Percentiles rank a stretch among this genome's conserved stretches.
These are phyloP conservation scores for Trichoderma erinaceum DNA, from an alignment of 495 filamentous ascomycete species.

Conservation along the genomic window DNA sequence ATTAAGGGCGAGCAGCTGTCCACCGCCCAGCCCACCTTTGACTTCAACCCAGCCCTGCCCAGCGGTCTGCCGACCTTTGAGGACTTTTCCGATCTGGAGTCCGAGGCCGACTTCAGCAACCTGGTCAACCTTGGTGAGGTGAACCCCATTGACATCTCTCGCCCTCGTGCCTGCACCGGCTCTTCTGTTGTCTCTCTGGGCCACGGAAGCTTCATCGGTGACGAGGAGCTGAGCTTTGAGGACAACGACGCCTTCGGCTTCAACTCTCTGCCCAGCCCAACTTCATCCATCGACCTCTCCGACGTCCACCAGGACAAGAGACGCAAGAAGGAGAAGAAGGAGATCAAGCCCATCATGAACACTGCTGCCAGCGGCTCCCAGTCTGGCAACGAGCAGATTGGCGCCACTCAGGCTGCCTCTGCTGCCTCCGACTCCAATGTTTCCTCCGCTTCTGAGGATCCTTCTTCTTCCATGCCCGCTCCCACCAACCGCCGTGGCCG, in stretches of 20 bases:
- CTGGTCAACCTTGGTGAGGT: constrained; percentile 60
- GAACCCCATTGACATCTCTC: constrained; percentile 56
- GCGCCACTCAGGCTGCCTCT: constrained; percentile 14
- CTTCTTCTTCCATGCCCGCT: constrained; percentile 43
- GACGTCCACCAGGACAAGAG: constrained; percentile 57
- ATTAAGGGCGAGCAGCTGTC: constrained; percentile 10
- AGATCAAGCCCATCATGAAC: constrained; percentile 39
- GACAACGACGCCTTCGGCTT: constrained; percentile 55
- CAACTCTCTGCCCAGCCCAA: constrained; percentile 42
- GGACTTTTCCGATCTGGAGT: constrained; percentile 85
- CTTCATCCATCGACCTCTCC: constrained; percentile 38
- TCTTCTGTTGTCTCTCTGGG: constrained; percentile 58
- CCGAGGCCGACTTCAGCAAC: constrained; percentile 81
- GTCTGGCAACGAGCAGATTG: constrained; percentile 24
- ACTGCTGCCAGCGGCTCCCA: constrained; percentile 34
- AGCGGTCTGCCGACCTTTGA: constrained; percentile 71
- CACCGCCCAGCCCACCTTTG: constrained; percentile 36
- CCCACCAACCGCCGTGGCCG: constrained; percentile 88
- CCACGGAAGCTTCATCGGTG: constrained; percentile 67
- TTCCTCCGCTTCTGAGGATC: constrained; percentile 22
- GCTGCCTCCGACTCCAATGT: constrained; percentile 22
- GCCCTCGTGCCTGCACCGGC: constrained; percentile 71
- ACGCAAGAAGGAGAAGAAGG: constrained; percentile 45
- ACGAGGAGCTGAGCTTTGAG: constrained; percentile 67
- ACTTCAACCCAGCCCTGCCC: constrained; percentile 48